A percentile compares a stretch with the other conserved stretches of the same genome.
Conservation (phyloP, 2,329 filamentous ascomycete genomes). For the Neophaeococcomyces mojaviensis region DNA sequence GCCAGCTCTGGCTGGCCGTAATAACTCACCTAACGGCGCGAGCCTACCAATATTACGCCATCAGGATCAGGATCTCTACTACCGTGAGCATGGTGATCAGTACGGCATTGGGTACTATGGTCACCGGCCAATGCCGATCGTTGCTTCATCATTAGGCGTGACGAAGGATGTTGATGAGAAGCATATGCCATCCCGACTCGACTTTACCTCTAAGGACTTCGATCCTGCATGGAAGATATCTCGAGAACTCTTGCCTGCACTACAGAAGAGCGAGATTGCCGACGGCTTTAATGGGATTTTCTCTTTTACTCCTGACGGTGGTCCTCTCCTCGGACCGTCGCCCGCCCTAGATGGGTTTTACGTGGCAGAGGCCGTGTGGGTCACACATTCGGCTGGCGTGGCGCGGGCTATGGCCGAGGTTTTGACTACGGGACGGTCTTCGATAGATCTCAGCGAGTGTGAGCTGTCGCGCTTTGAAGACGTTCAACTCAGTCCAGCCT, state of each 20-base stretch:
- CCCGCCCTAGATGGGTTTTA: conserved; percentile 55
- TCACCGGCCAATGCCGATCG: conserved; percentile 54
- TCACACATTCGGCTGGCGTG: conserved; percentile 58
- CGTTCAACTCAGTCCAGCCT: conserved; percentile 48
- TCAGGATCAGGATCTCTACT: conserved; percentile 59
- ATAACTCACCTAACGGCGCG: conserved; percentile 43
- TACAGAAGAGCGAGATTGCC: conserved; percentile 45
- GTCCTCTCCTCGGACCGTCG: conserved; percentile 51
- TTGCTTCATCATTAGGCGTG: conserved; percentile 46
- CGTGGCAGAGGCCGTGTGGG: conserved; percentile 60
- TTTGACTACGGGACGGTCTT: conserved; percentile 49
- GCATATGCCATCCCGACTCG: conserved; percentile 56
- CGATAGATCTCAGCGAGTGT: conserved; percentile 52
- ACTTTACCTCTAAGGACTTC: conserved; percentile 55
- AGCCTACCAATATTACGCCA: conserved; percentile 53
- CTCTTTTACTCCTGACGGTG: conserved; percentile 59
- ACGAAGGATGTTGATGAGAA: conserved; percentile 50
- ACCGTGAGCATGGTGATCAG: conserved; percentile 56
- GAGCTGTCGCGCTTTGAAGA: conserved; percentile 56
- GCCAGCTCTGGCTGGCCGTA: conserved; percentile 35
- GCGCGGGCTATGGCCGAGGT: conserved; percentile 54
- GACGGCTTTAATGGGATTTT: conserved; percentile 61
- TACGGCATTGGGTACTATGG: conserved; percentile 59
- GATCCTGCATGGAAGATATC: conserved; percentile 53
- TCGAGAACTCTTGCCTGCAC: conserved; percentile 46